Base-by-base conservation (phyloP, 768 basidiomycete genomes). In the Naganishia onofrii region DNA sequence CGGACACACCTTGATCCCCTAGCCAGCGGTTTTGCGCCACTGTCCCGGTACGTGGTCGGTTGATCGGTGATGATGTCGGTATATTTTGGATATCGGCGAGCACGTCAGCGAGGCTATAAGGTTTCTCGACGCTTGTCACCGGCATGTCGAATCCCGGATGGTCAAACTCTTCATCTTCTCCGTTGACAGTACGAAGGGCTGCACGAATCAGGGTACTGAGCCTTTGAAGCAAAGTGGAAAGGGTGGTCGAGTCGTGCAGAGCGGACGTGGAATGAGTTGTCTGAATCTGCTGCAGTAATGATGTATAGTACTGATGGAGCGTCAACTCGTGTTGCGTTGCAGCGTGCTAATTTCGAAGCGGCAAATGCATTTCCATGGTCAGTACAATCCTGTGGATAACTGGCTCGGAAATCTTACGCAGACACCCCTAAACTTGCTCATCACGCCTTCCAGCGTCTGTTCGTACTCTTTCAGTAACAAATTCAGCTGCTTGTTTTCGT, bases 401-500 rank as follows among this genome's bases (percentile, higher is more conserved):
- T 34, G 17, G n/a, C 42, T 17, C 0, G 3, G 56, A 56, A 23
- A 42, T 85, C 91, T 76, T 76, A 95, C 93, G 15, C 92, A 88
- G 77, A 97, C 90, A 70, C 88, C 89, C 70, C 94, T 86, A 79
- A 98, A 97, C 82, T 97, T 97, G 64, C 88, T 83, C 96, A 99
- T 98, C 78, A 98, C 91, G 32, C 88, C 93, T 75, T 97, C 94
- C 84, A 99, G 86, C 3, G 94, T 96, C 66, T 84, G 84, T 79
- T 98, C 94, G 78, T 98, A 95, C 80, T 99, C 96, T 77, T 93
- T 94, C 68, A 98, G 84, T 31, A 99, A 84, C 31, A 87, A 75
- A 73, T 89, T 89, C 34, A 98, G 85, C 77, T 98, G 95, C 79
- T 91, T 93, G 84, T 99, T 98, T 82, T 99, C 96, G 72, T 97